Evolutionary conservation across 1,284 basidiomycete genomes (phyloP).

Genomic region (Binderoboletus segoi): DNA sequence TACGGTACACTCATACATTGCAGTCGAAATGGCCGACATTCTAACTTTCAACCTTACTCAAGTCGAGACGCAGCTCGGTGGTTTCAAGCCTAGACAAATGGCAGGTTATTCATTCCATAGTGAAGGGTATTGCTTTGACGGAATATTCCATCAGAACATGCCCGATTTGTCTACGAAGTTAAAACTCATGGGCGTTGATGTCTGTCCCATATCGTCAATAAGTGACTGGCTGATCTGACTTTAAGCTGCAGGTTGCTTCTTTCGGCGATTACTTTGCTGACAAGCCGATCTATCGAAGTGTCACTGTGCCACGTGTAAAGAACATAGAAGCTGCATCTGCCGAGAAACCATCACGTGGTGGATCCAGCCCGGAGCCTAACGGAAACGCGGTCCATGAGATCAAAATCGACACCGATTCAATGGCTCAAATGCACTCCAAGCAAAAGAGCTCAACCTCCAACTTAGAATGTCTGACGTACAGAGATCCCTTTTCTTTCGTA

Average conservation of each 20-base stretch:
- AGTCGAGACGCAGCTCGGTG: conserved; percentile 44
- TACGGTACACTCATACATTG: not conserved
- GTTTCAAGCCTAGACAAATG: conserved; percentile 56
- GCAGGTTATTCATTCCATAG: conserved; percentile 33
- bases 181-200: conserved; percentile 77
- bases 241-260: conserved; percentile 53
- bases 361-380: not conserved
- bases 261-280: conserved; percentile 80
- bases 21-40: conserved; percentile 76
- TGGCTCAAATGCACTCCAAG: conserved; percentile 14
- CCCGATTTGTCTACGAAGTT: conserved; percentile 66
- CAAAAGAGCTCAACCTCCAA: conserved; percentile 36
- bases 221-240: conserved; percentile 6
- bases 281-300: conserved; percentile 35
- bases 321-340: conserved; percentile 1
- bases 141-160: conserved; percentile 39
- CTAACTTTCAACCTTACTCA: conserved; percentile 74
- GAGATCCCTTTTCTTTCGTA: conserved; percentile 68
- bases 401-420: conserved; percentile 9
- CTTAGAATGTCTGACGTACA: conserved; percentile 68
- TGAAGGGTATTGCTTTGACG: conserved; percentile 36
- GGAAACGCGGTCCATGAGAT: conserved; percentile 22
- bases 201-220: conserved; percentile 25
- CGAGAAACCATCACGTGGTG: too few relatives aligned
- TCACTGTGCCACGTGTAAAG: not conserved